Evolutionary conservation across 2,329 filamentous ascomycete genomes (phyloP).

Genomic region (Sporothrix phasma): DNA sequence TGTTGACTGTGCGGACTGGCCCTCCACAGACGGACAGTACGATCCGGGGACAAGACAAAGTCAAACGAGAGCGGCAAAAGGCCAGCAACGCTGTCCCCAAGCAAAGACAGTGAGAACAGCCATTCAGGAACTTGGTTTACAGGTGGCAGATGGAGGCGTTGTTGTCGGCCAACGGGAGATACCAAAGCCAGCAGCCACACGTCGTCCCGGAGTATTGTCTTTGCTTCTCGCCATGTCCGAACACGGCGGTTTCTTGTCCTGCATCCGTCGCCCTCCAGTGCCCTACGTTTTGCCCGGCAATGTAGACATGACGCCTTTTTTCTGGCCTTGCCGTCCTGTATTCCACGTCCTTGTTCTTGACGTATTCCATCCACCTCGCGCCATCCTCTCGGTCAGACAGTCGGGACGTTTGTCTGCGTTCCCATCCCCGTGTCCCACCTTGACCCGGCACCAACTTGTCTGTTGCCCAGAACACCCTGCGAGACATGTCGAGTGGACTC

Average conservation of each 20-base stretch:
- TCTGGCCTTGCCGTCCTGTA: background rate
- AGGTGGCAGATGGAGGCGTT: background rate
- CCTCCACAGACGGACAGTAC: background rate
- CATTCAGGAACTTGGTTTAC: background rate
- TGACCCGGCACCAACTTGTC: background rate
- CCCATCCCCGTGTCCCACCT: background rate
- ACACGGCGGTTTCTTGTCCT: background rate
- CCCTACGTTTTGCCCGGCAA: too few species aligned
- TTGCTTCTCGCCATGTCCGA: background rate
- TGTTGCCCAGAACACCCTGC: background rate
- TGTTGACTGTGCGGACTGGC: background rate
- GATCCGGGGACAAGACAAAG: background rate
- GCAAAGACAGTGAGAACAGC: background rate
- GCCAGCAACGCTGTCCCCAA: background rate
- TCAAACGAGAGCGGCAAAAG: background rate
- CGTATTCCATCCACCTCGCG: too few species aligned
- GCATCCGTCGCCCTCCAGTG: background rate
- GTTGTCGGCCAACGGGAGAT: background rate
- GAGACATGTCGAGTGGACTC: background rate
- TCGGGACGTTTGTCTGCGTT: too few species aligned
- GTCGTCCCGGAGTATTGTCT: background rate
- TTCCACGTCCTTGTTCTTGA: background rate
- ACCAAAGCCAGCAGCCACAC: slow-evolving; percentile 4
- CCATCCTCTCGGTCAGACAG: background rate
- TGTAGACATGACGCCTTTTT: background rate